A percentile compares a stretch with the other conserved stretches of the same genome.
Conservation (phyloP, 1,139 yeast species). For the Hyphopichia wangnamkhiaoensis region DNA sequence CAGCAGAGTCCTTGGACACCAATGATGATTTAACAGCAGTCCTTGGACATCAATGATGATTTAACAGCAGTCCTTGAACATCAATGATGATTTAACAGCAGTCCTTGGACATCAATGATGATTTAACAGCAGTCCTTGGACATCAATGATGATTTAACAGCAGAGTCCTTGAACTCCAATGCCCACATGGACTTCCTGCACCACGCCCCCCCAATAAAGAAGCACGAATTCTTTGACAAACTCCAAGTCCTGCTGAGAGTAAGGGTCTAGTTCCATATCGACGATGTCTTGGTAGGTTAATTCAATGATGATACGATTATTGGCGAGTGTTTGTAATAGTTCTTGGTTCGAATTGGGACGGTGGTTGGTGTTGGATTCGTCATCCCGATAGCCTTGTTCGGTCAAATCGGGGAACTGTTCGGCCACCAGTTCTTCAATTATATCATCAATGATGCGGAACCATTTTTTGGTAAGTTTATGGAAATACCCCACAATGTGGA, state of each 20-base stretch:
- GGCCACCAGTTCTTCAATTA: slow-evolving; percentile 32
- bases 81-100: too few species aligned
- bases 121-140: slow-evolving; percentile 32
- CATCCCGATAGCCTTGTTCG: too few species aligned
- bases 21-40: too few species aligned
- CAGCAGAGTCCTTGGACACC: slow-evolving; percentile 36
- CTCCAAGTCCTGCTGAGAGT: slow-evolving; percentile 54
- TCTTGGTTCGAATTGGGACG: too few species aligned
- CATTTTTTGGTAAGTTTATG: slow-evolving; percentile 53
- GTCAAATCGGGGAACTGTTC: slow-evolving; percentile 8
- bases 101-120: too few species aligned
- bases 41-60: too few species aligned
- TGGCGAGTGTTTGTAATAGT: too few species aligned
- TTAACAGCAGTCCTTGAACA: too few species aligned
- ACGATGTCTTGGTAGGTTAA: slow-evolving; percentile 57
- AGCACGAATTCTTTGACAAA: slow-evolving; percentile 56
- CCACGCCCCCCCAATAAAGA: slow-evolving; percentile 53
- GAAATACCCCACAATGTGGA: slow-evolving; percentile 55
- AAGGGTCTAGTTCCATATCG: slow-evolving; percentile 78
- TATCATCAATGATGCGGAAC: slow-evolving; percentile 40
- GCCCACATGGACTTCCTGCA: slow-evolving; percentile 35
- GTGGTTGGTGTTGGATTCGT: too few species aligned
- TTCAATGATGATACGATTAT: slow-evolving; percentile 27
- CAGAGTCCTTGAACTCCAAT: slow-evolving; percentile 33
- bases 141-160: slow-evolving; percentile 26